A percentile compares a stretch with the other conserved stretches of the same genome.
Conservation (phyloP, 768 basidiomycete genomes). For the Lanmaoa rubissima region DNA sequence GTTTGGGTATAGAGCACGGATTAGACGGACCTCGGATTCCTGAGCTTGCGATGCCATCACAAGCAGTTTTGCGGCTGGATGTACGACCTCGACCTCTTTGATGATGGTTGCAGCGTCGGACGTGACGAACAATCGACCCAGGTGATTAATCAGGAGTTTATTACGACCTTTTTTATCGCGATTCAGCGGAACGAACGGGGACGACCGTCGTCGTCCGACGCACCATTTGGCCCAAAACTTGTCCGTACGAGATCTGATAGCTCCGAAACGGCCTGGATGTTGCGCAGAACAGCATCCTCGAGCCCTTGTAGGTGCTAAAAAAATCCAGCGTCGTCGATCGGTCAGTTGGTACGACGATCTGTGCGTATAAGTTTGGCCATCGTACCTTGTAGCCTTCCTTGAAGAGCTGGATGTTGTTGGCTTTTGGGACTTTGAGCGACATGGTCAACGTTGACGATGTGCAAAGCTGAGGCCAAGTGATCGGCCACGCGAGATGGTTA, state of each 20-base stretch:
- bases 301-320: conserved; percentile 77
- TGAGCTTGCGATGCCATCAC: conserved; percentile 98
- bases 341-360: conserved; percentile 7
- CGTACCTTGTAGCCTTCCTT: conserved; percentile 94
- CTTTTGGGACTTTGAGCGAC: conserved; percentile 93
- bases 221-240: conserved; percentile 95
- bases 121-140: conserved; percentile 93
- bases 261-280: conserved; percentile 95
- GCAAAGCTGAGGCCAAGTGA: not conserved
- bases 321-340: not conserved
- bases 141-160: conserved; percentile 96
- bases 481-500: not conserved
- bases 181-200: conserved; percentile 1
- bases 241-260: conserved; percentile 93
- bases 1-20: not conserved
- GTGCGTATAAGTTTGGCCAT: not conserved
- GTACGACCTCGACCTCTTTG: conserved; percentile 95
- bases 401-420: conserved; percentile 87
- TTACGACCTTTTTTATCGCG: conserved; percentile 67
- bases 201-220: conserved; percentile 27
- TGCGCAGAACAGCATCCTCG: conserved; percentile 95
- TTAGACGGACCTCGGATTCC: conserved; percentile 74
- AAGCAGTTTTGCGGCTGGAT: conserved; percentile 98
- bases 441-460: conserved; percentile 41
- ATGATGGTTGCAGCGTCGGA: conserved; percentile 99